phyloP scores from a whole-genome alignment of 225 moss, liverwort and hornwort species.

The Sphagnum tenellum region DNA sequence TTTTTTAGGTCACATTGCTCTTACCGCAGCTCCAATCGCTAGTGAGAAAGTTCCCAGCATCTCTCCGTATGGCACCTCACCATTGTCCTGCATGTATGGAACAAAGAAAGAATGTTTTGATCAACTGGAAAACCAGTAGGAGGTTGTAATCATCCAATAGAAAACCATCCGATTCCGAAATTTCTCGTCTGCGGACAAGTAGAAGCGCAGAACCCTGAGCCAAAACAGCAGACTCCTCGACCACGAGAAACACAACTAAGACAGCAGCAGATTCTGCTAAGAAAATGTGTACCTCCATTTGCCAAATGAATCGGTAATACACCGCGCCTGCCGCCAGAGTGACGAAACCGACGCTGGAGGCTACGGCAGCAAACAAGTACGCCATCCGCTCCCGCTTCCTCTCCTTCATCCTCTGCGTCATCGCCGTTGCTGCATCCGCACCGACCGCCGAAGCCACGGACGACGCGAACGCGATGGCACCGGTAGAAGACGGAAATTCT shows the following conservation, averaged over 20 bases:
- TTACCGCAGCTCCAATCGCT: constrained; percentile 82
- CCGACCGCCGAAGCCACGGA: constrained; percentile 39
- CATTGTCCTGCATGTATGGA: constrained; percentile 26
- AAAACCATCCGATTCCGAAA: too few relatives aligned
- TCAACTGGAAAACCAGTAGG: too few relatives aligned
- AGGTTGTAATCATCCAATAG: too few relatives aligned
- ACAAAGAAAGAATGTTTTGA: background rate
- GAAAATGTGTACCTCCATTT: constrained; percentile 47
- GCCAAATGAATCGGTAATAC: constrained; percentile 77
- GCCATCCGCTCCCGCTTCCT: constrained; percentile 43
- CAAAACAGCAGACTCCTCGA: too few relatives aligned
- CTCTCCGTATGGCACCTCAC: constrained; percentile 65
- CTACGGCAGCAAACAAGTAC: constrained; percentile 75
- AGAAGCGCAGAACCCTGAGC: too few relatives aligned
- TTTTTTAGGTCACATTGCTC: background rate
- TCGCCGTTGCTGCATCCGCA: constrained; percentile 11
- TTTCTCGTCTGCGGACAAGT: too few relatives aligned
- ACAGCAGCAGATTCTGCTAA: too few relatives aligned
- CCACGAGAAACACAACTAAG: too few relatives aligned
- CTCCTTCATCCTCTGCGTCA: constrained; percentile 16
- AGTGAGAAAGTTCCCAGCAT: constrained; percentile 80
- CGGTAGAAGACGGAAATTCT: constrained; percentile 1
- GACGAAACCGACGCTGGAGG: constrained; percentile 75
- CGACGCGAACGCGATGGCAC: constrained; percentile 27
- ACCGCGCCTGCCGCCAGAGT: constrained; percentile 62